phyloP scores from a whole-genome alignment of 805 yeast genomes.

The Metschnikowia matae region DNA sequence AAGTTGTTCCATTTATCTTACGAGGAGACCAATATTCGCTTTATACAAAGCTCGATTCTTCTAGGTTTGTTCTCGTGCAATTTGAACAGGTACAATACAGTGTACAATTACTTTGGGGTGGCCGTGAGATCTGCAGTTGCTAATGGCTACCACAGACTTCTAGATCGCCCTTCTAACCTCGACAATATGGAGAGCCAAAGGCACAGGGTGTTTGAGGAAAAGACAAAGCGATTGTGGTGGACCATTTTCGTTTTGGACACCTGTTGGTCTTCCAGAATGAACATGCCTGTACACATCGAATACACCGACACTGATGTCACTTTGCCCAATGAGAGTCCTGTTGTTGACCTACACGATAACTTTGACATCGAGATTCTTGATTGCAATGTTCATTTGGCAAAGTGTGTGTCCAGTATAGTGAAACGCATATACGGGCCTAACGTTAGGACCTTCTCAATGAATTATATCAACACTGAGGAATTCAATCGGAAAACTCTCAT shows the following conservation, averaged over 20 bases:
- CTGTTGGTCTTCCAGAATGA: constrained; percentile 38
- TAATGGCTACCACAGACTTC: constrained; percentile 35
- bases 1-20: constrained; percentile 30
- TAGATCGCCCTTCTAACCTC: constrained; percentile 8
- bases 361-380: constrained; percentile 31
- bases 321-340: constrained; percentile 32
- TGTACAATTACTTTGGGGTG: constrained; percentile 37
- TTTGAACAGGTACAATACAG: constrained; percentile 34
- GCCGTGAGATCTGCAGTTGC: constrained; percentile 38
- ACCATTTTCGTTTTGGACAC: constrained; percentile 37
- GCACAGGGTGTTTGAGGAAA: constrained; percentile 20
- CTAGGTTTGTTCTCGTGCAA: constrained; percentile 37
- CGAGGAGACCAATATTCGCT: constrained; percentile 28
- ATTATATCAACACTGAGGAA: constrained; percentile 38
- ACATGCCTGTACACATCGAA: constrained; percentile 37
- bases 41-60: constrained; percentile 32
- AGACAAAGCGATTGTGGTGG: constrained; percentile 41
- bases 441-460: constrained; percentile 35
- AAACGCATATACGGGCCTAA: constrained; percentile 39
- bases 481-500: constrained; percentile 35
- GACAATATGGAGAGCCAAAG: constrained; percentile 1
- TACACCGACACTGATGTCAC: constrained; percentile 43
- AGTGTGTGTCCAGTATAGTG: constrained; percentile 34
- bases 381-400: constrained; percentile 37
- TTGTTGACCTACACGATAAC: constrained; percentile 24